Evolutionary conservation across 1,284 basidiomycete genomes (phyloP), one percentile per base, ranked within the genome.

Genomic region (Mycena citricolor): DNA sequence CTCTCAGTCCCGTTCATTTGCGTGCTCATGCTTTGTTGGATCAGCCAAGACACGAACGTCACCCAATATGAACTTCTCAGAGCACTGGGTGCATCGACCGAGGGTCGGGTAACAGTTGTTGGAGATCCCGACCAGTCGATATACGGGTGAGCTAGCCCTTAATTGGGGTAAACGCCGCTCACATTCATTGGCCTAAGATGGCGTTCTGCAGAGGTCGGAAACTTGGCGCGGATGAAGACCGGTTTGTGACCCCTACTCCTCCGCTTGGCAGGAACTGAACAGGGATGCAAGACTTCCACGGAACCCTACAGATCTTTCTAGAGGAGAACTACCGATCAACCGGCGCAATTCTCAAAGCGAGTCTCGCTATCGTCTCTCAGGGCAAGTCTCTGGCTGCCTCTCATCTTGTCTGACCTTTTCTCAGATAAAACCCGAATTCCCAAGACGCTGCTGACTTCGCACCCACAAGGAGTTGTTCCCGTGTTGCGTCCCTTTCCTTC

Each of bases 91-190:
- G 58, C 57, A 20, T 56, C 72, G 11, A 62, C 67, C 0, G 63
- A 69, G 25, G 66, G 71, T 26, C 79, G 83, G 49, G 74, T 94
- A 21, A 93, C 86, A 4, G 78, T 94, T 28, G 92, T 97, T 4
- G 93, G 93, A 0, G 93, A 97, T 65, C 92, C 93, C 0, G 92
- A 97, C 63, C 92, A 95, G 60, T 91, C 89, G 4, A 94, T 52
- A 8, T 52, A 52, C 28, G 51, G 51, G 50, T 44, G 31, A 8
- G 42, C 28, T 20, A 2, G 14, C 14, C 24, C 13, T 30, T 22
- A 40, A 12, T 26, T 37, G 6, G 22, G 6, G 7, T 14, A n/a
- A n/a, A 31, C 19, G 5, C 32, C 46, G 28, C 34, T 38, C 25
- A 31, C 22, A 13, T 33, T 31, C 20, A 26, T 39, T 84, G 81